Percentiles rank a stretch among this genome's conserved stretches.
Conservation (phyloP, 176 grass and related monocot species). For the Aegilops tauschii region DNA sequence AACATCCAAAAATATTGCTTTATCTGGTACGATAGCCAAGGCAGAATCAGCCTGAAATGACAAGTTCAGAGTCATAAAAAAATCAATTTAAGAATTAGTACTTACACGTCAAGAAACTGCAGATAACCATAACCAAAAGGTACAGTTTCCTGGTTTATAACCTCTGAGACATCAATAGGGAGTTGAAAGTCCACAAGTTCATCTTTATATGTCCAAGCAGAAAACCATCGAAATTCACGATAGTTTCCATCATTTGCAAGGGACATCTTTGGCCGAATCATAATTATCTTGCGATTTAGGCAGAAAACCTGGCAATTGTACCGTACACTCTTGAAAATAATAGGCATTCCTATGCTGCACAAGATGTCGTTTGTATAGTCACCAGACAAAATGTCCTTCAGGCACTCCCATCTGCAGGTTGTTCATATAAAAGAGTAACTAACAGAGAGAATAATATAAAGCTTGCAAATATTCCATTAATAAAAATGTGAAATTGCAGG, state of each 20-base stretch:
- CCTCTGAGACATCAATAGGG: conserved; percentile 68
- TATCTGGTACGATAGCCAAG: not conserved
- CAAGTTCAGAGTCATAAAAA: not conserved
- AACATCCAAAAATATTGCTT: not conserved
- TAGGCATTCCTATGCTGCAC: conserved; percentile 96
- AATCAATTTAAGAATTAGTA: conserved; percentile 29
- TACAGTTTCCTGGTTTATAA: conserved; percentile 55
- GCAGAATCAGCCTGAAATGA: conserved; percentile 19
- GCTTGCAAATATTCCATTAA: not conserved
- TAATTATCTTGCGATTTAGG: conserved; percentile 78
- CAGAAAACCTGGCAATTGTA: conserved; percentile 98
- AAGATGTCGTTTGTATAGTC: conserved; percentile 76
- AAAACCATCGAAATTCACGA: conserved; percentile 96
- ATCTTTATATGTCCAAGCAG: conserved; percentile 83
- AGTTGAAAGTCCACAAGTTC: conserved; percentile 72
- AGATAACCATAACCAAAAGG: conserved; percentile 94
- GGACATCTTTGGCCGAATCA: conserved; percentile 93
- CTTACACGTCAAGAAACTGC: conserved; percentile 88
- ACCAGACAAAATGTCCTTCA: conserved; percentile 74
- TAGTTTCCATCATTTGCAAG: conserved; percentile 98
- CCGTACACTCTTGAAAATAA: conserved; percentile 80
- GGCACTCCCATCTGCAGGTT: conserved; percentile 85
- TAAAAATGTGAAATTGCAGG: not conserved
- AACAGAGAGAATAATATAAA: not conserved
- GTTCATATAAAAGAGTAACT: not conserved